Conservation (phyloP, 2,329 filamentous ascomycete genomes). For the Claviceps quebecensis region DNA sequence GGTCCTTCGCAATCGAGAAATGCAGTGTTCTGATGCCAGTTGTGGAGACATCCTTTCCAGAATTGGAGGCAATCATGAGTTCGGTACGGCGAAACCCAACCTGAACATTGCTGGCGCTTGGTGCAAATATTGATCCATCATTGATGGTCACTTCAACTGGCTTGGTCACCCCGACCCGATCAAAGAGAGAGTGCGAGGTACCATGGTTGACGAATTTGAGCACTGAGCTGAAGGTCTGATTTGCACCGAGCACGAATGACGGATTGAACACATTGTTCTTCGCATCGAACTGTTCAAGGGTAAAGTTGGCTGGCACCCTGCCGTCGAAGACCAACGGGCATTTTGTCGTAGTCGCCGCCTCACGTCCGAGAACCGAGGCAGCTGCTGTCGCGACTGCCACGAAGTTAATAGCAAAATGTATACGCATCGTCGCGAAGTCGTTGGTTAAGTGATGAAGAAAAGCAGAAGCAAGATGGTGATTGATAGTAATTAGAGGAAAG, state of each 20-base stretch:
- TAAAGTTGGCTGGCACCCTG: neutral
- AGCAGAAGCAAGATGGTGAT: neutral
- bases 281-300: neutral
- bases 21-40: neutral
- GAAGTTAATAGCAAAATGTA: neutral
- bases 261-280: neutral
- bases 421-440: neutral
- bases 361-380: neutral
- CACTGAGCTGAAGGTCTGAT: neutral
- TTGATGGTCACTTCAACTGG: neutral
- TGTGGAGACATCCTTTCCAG: neutral
- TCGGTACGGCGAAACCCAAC: neutral
- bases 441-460: neutral
- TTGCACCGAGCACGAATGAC: neutral
- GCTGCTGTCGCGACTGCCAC: neutral
- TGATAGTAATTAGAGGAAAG: too few relatives aligned
- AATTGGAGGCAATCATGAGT: neutral
- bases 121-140: neutral
- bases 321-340: neutral
- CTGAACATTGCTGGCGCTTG: neutral
- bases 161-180: neutral
- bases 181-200: neutral
- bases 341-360: neutral
- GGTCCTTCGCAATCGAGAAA: neutral
- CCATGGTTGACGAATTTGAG: neutral